Evolutionary conservation across 2,329 filamentous ascomycete species (phyloP).

Genomic region (Xylaria multiplex): DNA sequence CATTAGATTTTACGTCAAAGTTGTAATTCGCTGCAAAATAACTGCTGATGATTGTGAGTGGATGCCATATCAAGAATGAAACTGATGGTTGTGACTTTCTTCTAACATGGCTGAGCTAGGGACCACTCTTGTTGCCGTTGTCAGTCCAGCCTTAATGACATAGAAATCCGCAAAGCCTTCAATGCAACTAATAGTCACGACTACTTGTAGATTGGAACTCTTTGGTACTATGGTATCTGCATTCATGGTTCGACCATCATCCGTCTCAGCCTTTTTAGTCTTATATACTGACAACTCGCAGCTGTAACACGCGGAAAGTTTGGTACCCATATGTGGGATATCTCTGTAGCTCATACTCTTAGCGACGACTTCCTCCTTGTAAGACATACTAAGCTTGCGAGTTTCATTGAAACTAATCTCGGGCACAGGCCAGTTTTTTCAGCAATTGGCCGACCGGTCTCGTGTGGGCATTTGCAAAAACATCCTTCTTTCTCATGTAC

Average conservation of each 20-base stretch:
- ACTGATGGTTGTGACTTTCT: no score
- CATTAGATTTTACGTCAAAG: constrained; percentile 10
- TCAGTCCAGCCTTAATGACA: background rate
- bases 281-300: background rate
- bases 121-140: constrained; percentile 13
- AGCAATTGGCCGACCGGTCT: background rate
- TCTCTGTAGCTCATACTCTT: constrained; percentile 7
- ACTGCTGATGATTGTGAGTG: constrained; percentile 14
- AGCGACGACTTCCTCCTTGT: constrained; percentile 9
- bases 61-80: no score
- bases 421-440: background rate
- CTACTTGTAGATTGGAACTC: constrained; percentile 5
- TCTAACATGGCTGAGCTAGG: constrained; percentile 3
- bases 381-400: background rate
- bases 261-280: background rate
- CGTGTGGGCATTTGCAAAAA: constrained; percentile 1
- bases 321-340: constrained; percentile 7
- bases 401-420: background rate
- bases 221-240: constrained; percentile 14
- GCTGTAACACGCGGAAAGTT: background rate
- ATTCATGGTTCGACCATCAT: background rate
- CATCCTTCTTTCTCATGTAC: constrained; percentile 6
- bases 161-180: background rate
- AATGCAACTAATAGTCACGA: background rate
- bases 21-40: constrained; percentile 1